Conservation (phyloP, 2,329 filamentous ascomycete genomes). For the Truncatella angustata region DNA sequence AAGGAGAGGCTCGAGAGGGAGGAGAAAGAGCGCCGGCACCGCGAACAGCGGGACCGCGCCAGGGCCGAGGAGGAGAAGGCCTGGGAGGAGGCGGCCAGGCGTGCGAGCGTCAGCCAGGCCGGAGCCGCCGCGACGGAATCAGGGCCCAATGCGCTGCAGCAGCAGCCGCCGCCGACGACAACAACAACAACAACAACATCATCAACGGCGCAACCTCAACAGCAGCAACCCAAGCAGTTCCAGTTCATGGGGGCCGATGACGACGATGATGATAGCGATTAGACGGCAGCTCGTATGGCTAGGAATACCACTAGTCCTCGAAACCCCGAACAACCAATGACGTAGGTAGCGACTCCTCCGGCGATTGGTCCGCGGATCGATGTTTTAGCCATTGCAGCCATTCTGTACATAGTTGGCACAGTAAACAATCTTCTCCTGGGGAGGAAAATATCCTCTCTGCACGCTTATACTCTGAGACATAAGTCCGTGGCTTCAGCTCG, state of each 20-base stretch:
- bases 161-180: too few species aligned
- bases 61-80: constrained; percentile 7
- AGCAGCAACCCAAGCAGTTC: constrained; percentile 50
- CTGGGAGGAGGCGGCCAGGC: constrained; percentile 32
- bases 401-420: too few species aligned
- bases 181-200: constrained; percentile 30
- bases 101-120: constrained; percentile 31
- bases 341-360: too few species aligned
- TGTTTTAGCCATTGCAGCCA: too few species aligned
- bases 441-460: too few species aligned
- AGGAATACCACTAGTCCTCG: too few species aligned
- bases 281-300: too few species aligned
- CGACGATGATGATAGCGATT: constrained; percentile 47
- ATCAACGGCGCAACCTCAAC: constrained; percentile 11
- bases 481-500: too few species aligned
- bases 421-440: too few species aligned
- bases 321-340: too few species aligned
- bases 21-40: constrained; percentile 23
- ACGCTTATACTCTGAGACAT: too few species aligned
- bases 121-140: constrained; percentile 16
- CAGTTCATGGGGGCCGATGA: constrained; percentile 55
- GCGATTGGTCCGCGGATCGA: too few species aligned
- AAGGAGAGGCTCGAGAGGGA: constrained; percentile 23
- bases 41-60: constrained; percentile 42
- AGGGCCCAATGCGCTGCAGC: not conserved